Evolutionary conservation across 2,329 filamentous ascomycete species (phyloP), one percentile per base, ranked within the genome.

Genomic region (Colletotrichum trifolii): DNA sequence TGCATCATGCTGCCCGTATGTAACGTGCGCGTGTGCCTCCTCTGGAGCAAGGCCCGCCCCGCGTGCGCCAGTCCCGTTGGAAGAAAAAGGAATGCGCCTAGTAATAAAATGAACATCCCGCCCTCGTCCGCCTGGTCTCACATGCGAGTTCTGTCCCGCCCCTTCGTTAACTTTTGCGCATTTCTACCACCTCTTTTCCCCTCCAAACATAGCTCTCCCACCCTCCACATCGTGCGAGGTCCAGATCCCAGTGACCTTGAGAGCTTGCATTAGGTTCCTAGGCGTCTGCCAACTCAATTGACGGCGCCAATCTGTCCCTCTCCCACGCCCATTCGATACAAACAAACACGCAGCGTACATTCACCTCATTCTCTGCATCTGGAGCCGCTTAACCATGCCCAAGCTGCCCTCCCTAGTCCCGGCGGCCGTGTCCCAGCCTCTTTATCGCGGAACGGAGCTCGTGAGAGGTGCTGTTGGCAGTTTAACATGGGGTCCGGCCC

Each of bases 401-500:
- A 68, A 67, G 60, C 50, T 72, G 66, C 77, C 78, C 43, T 73
- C 76, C 42, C 71, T 82, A 35, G 64, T 68, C 36, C 78, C 80
- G 12, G 71, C 75, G 13, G 68, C 74, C 47, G 66, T 83, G 62
- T 75, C 75, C 36, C 72, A 75, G 63, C 78, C 81, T 34, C 70
- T 83, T 15, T 76, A 75, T 34, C 75, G 73, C 49, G 76, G 78
- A 36, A 74, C 77, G 33, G 79, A 83, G 62, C 66, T 79, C 34
- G 67, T 82, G 43, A 80, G 83, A 54, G 73, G 76, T 33, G 72
- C 75, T 15, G 70, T 85, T 25, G 80, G 82, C 46, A 75, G 78
- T 59, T 70, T 83, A 55, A 82, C 82, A 5, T 85, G 81, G 81
- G 77, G 76, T 0, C 83, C 83, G 1, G 81, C 77, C 9, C 68